Evolutionary conservation across 495 filamentous ascomycete species (phyloP), one percentile per base, ranked within the genome.

Genomic region (Hypomontagnella monticulosa): DNA sequence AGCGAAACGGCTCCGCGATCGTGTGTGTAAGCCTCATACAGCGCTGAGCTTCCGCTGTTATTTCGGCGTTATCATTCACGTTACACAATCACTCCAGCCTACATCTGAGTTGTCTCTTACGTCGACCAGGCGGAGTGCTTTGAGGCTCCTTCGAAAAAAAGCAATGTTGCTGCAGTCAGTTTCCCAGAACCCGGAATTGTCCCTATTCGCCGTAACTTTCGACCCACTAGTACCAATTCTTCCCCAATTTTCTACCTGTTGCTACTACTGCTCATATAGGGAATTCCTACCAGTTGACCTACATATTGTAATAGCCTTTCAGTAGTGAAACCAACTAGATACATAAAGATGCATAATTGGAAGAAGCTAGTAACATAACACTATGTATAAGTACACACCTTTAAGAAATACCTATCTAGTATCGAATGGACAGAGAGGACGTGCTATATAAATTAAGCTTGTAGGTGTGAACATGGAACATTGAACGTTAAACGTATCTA

Each of bases 131-230:
- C 47, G 15, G n/a, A 50, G 47, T 27, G 9, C 27, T 33, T 50
- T 52, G 49, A 53, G 33, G 49, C 49, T 53, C 49, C 49, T 50
- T 38, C 9, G n/a, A 12, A 47, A 53, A 53, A 53, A 40, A 53
- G 49, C 49, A 53, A 53, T 43, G 34, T 15, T 40, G 34, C 49
- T 27, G 49, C 49, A 14, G 34, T 40, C 36, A 14, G 10, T 53
- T n/a, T 9, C 12, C 18, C 33, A 32, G 15, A 53, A 20, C 12
- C 38, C 49, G 49, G 49, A 53, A 53, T 40, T 32, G 27, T 41
- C 66, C 60, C 66, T 57, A 69, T 64, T 67, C 60, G 66, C 23
- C 34, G 51, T 56, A 12, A 12, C 33, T 30, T 20, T 5, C 4
- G 60, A 60, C 56, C 66, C 60, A 59, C 46, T 40, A 30, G 33